A percentile compares a stretch with the other conserved stretches of the same genome.
phyloP scores from a whole-genome alignment of 495 filamentous ascomycete genomes.

The Viridothelium virens region DNA sequence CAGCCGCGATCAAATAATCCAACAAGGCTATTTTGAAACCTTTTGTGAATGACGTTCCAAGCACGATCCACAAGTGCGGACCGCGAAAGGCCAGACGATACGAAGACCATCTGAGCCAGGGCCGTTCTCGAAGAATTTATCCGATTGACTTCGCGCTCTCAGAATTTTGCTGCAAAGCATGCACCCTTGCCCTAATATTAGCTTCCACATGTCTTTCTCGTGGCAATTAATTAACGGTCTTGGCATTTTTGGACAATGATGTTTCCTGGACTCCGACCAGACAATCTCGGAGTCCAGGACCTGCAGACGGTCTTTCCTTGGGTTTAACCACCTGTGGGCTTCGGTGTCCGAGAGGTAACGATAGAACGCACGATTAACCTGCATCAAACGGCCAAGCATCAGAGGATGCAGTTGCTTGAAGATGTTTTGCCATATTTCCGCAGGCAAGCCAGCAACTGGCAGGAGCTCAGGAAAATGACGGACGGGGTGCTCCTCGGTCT shows the following conservation, averaged over 20 bases:
- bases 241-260: conserved; percentile 49
- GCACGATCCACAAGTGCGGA: conserved; percentile 55
- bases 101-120: conserved; percentile 47
- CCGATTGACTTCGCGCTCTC: conserved; percentile 14
- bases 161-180: conserved; percentile 44
- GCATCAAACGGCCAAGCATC: conserved; percentile 30
- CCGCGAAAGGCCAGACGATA: conserved; percentile 58
- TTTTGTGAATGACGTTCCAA: conserved; percentile 49
- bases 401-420: conserved; percentile 30
- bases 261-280: conserved; percentile 52
- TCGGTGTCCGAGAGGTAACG: conserved; percentile 40
- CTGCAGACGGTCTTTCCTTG: conserved; percentile 25
- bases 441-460: conserved; percentile 19
- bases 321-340: conserved; percentile 22
- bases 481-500: neutral
- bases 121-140: conserved; percentile 43
- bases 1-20: neutral
- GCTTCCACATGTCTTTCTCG: conserved; percentile 57
- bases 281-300: conserved; percentile 45
- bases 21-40: conserved; percentile 39
- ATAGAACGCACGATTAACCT: conserved; percentile 33
- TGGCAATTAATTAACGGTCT: conserved; percentile 45
- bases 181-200: conserved; percentile 47
- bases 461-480: neutral
- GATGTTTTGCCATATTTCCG: conserved; percentile 34